A percentile compares a stretch with the other conserved stretches of the same genome.
Conservation (phyloP, 148 eudicot genomes). For the Silene conica region DNA sequence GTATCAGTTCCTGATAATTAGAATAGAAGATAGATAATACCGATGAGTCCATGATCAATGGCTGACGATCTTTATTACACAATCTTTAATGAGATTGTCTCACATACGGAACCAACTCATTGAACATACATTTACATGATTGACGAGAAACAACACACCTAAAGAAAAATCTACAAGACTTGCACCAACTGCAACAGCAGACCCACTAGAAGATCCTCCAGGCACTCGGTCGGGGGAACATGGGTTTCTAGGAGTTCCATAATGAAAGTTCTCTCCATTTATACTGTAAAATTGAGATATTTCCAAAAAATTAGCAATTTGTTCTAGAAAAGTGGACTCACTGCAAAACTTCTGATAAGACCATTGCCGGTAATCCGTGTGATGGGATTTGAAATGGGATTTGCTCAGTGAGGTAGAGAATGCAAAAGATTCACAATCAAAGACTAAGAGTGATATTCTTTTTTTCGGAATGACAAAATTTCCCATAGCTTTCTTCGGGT, state of each 20-base stretch:
- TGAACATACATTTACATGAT: too few species aligned
- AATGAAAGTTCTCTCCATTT: constrained; percentile 79
- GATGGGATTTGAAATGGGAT: neutral
- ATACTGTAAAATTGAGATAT: constrained; percentile 43
- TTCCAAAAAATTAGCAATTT: neutral
- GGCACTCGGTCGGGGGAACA: constrained; percentile 74
- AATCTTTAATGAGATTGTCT: neutral
- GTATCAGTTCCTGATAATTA: constrained; percentile 68
- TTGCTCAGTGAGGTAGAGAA: neutral
- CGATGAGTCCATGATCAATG: neutral
- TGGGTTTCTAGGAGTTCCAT: constrained; percentile 87
- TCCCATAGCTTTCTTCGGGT: neutral
- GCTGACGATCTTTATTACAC: neutral
- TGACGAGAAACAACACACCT: constrained; percentile 31
- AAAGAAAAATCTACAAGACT: constrained; percentile 72
- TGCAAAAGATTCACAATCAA: neutral
- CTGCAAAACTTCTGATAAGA: neutral
- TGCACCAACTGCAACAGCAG: constrained; percentile 91
- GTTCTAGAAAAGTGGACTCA: neutral
- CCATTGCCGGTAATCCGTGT: neutral
- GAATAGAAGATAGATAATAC: neutral
- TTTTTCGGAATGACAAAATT: too few species aligned
- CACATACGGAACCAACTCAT: neutral
- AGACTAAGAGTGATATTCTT: neutral
- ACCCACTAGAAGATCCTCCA: constrained; percentile 96